Evolutionary conservation across 2,329 filamentous ascomycete species (phyloP).

Genomic region (Diaporthe sp.): DNA sequence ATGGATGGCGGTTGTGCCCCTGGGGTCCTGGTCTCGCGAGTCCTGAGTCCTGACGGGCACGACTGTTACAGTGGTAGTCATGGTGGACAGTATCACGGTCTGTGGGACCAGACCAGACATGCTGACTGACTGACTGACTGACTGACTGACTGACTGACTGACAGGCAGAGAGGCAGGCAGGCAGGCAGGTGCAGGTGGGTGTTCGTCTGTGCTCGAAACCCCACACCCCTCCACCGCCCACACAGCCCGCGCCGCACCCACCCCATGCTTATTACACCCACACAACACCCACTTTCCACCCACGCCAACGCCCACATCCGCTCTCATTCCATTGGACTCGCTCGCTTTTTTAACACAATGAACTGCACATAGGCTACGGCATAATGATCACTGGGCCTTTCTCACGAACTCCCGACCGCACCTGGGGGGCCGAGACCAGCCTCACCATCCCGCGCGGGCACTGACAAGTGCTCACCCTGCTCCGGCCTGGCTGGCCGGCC

Average conservation of each 20-base stretch:
- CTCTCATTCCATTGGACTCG: constrained; percentile 10
- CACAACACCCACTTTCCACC: constrained; percentile 1
- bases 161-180: background rate
- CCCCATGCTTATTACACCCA: constrained; percentile 3
- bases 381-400: constrained; percentile 5
- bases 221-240: constrained; percentile 20
- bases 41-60: constrained; percentile 1
- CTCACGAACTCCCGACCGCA: background rate
- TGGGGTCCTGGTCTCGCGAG: background rate
- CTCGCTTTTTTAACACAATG: constrained; percentile 1
- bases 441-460: constrained; percentile 12
- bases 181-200: background rate
- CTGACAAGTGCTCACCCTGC: constrained; percentile 9
- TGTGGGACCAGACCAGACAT: constrained; percentile 2
- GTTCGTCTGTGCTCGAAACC: constrained; percentile 14
- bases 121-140: too few species aligned
- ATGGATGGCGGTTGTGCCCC: background rate
- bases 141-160: too few species aligned
- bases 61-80: background rate
- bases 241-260: constrained; percentile 7
- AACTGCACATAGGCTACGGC: background rate
- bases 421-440: background rate
- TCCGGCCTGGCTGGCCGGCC: background rate
- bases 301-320: constrained; percentile 6
- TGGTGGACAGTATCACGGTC: background rate